Percentiles rank a stretch among this genome's conserved stretches.
Conservation (phyloP, 371 early-diverging fungal species). For the Blakeslea trispora region DNA sequence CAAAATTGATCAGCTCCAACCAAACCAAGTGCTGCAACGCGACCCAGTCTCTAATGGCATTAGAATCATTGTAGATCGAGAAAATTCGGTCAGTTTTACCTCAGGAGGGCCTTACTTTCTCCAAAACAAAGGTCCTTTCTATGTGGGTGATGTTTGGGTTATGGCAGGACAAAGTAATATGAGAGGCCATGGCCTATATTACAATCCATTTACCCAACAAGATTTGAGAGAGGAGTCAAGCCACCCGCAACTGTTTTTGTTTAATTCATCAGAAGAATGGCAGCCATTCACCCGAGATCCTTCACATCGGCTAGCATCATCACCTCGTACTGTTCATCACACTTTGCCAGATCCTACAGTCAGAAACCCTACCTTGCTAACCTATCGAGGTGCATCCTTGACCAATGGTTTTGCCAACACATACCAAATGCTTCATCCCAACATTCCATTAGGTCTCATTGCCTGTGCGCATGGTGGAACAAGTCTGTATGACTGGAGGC, state of each 20-base stretch:
- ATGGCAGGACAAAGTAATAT: slow-evolving; percentile 55
- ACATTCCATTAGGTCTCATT: slow-evolving; percentile 41
- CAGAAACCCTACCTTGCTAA: slow-evolving; percentile 20
- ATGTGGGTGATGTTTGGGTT: slow-evolving; percentile 50
- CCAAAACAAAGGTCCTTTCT: slow-evolving; percentile 21
- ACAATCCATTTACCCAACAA: slow-evolving; percentile 13
- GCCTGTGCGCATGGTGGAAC: slow-evolving; percentile 49
- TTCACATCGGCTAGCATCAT: slow-evolving; percentile 27
- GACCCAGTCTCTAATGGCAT: too few relatives aligned
- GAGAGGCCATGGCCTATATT: slow-evolving; percentile 42
- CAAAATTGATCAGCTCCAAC: too few relatives aligned
- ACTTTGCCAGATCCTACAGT: slow-evolving; percentile 44
- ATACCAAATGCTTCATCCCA: slow-evolving; percentile 15
- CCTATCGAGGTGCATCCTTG: slow-evolving; percentile 36
- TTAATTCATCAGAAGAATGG: slow-evolving; percentile 42
- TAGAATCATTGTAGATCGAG: too few relatives aligned
- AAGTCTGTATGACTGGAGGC: slow-evolving; percentile 32
- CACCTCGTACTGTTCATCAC: slow-evolving; percentile 35
- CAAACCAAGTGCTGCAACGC: too few relatives aligned
- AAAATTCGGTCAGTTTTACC: too few relatives aligned
- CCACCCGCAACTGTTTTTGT: slow-evolving; percentile 23
- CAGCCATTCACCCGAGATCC: slow-evolving; percentile 27
- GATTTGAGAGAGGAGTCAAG: background rate
- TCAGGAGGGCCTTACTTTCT: slow-evolving; percentile 41
- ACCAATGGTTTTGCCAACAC: slow-evolving; percentile 31